phyloP scores from a whole-genome alignment of 2,329 filamentous ascomycete genomes.

The Penicillium vulpinum region DNA sequence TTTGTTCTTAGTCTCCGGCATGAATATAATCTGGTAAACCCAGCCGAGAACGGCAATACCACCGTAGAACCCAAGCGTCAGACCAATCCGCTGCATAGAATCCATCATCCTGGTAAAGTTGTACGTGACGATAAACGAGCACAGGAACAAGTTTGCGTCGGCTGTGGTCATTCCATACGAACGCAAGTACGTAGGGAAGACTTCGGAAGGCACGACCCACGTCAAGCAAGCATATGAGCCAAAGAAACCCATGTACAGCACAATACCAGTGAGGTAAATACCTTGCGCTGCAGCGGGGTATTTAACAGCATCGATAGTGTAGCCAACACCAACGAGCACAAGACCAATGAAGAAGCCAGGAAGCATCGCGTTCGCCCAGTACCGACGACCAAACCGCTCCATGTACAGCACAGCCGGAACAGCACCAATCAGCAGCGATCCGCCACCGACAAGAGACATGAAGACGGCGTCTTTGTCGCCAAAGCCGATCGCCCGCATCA shows the following conservation, averaged over 20 bases:
- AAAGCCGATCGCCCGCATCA: slow-evolving; percentile 70
- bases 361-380: slow-evolving; percentile 72
- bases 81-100: slow-evolving; percentile 65
- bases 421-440: slow-evolving; percentile 65
- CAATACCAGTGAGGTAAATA: slow-evolving; percentile 62
- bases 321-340: slow-evolving; percentile 64
- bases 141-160: slow-evolving; percentile 67
- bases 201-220: slow-evolving; percentile 67
- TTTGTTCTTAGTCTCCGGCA: slow-evolving; percentile 72
- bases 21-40: slow-evolving; percentile 72
- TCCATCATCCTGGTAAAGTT: slow-evolving; percentile 71
- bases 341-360: slow-evolving; percentile 71
- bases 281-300: slow-evolving; percentile 55
- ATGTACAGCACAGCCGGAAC: slow-evolving; percentile 69
- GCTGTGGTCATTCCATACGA: slow-evolving; percentile 73
- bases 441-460: slow-evolving; percentile 73
- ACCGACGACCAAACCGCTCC: slow-evolving; percentile 70
- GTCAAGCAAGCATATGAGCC: slow-evolving; percentile 65
- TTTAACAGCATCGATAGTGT: slow-evolving; percentile 54
- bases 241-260: slow-evolving; percentile 68
- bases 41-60: slow-evolving; percentile 70
- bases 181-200: slow-evolving; percentile 71
- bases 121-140: slow-evolving; percentile 72
- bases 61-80: slow-evolving; percentile 71
- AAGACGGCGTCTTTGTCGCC: slow-evolving; percentile 58